A percentile compares a stretch with the other conserved stretches of the same genome.
Evolutionary conservation across 2,329 filamentous ascomycete genomes (phyloP).

Genomic region (Plectosphaerella sp.): DNA sequence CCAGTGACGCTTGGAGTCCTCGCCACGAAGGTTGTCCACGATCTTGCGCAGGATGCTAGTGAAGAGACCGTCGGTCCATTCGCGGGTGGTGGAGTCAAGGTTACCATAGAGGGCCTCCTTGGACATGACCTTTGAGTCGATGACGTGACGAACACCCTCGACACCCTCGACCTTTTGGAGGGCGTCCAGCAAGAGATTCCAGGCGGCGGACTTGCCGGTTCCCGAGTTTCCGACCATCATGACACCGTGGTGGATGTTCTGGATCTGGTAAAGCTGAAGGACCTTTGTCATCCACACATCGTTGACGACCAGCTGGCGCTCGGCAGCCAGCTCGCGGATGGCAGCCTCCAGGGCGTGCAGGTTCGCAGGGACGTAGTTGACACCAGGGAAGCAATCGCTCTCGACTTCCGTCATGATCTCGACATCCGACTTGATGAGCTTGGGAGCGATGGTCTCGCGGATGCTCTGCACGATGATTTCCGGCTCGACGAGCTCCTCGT

Average conservation of each 20-base stretch:
- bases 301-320: slow-evolving; percentile 83
- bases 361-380: slow-evolving; percentile 88
- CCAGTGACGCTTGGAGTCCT: slow-evolving; percentile 96
- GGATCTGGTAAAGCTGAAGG: slow-evolving; percentile 95
- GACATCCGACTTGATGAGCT: slow-evolving; percentile 89
- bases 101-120: slow-evolving; percentile 97
- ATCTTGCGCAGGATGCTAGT: slow-evolving; percentile 98
- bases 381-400: slow-evolving; percentile 80
- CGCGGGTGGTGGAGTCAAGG: slow-evolving; percentile 91
- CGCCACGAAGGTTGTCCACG: slow-evolving; percentile 95
- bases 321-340: slow-evolving; percentile 76
- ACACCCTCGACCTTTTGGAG: slow-evolving; percentile 85
- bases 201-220: slow-evolving; percentile 93
- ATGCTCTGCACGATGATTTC: slow-evolving; percentile 99
- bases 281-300: slow-evolving; percentile 98
- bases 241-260: slow-evolving; percentile 96
- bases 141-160: slow-evolving; percentile 94
- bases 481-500: slow-evolving; percentile 77
- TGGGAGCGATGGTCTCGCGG: slow-evolving; percentile 95
- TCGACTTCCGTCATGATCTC: slow-evolving; percentile 85
- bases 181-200: slow-evolving; percentile 88
- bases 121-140: slow-evolving; percentile 99
- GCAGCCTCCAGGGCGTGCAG: slow-evolving; percentile 74
- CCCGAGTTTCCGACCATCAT: slow-evolving; percentile 99
- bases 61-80: slow-evolving; percentile 98